Evolutionary conservation across 2,329 filamentous ascomycete genomes (phyloP).

Genomic region (Fusarium pseudonygamai): DNA sequence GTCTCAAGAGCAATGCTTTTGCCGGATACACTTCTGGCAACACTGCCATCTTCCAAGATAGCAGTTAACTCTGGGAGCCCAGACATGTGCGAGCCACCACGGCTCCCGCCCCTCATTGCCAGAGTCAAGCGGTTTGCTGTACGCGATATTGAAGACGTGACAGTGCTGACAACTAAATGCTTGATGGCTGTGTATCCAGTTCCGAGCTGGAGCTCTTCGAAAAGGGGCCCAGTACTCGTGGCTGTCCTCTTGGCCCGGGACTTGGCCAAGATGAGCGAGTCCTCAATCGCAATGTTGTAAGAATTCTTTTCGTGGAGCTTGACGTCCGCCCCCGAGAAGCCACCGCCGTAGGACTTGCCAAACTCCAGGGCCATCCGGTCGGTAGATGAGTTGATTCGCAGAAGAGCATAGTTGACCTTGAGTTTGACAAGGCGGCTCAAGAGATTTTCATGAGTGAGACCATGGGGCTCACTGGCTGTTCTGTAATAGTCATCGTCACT

Average conservation of each 20-base stretch:
- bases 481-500: constrained; percentile 6
- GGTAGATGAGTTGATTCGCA: constrained; percentile 2
- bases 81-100: not conserved
- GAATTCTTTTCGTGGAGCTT: not conserved
- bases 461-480: not conserved
- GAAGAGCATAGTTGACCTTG: constrained; percentile 19
- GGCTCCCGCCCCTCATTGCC: not conserved
- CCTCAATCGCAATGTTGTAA: not conserved
- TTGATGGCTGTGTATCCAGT: constrained; percentile 1
- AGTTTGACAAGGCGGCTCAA: not conserved
- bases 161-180: constrained; percentile 19
- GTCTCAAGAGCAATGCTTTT: not conserved
- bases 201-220: constrained; percentile 13
- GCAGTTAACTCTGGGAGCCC: not conserved
- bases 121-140: constrained; percentile 4
- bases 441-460: not conserved
- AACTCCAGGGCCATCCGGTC: not conserved
- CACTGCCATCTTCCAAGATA: not conserved
- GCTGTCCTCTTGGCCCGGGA: not conserved
- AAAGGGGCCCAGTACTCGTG: constrained; percentile 2
- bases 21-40: not conserved
- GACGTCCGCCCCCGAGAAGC: not conserved
- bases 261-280: not conserved
- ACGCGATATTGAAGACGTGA: constrained; percentile 23
- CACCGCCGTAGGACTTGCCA: not conserved